Base-by-base conservation (phyloP, 306 rosid species). In the Pterocarpus macrocarpus region DNA sequence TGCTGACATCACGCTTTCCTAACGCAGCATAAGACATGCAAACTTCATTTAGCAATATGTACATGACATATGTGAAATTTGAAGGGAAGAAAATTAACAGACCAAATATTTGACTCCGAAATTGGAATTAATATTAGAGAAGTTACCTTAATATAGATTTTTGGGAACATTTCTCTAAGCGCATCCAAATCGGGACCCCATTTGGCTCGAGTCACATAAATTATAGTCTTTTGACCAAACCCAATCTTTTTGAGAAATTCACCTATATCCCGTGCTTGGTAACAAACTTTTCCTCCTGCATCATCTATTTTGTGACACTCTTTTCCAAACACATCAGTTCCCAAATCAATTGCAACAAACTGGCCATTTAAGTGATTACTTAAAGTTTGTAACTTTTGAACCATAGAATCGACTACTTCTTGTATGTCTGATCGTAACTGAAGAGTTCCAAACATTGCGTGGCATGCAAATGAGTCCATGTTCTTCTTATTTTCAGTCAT, bases 401-500 rank as follows among this genome's bases (percentile, higher is more conserved):
- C 58, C 72, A 86, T 64, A 4, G 82, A 82, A 15, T 55, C 74
- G 1, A 58, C 77, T 8, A 75, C 80, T 64, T 75, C 64, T 52
- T 79, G 38, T 45, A 86, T 35, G 30, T 86, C 86, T 7, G 63
- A 15, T n/a, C 74, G 79, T 15, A 82, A 35, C 49, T 75, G 6
- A 45, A 86, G 82, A 39, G 85, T 67, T 30, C 84, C 85, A 83
- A 87, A 87, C 87, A 83, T 83, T 41, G 81, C 84, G 13, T 66
- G 70, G 44, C 90, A 87, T 67, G 87, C 75, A 72, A 77, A 34
- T 44, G 69, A 17, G 72, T 81, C 75, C 68, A 81, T 1, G 38
- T 39, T 65, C 28, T 78, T 73, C 30, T 53, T 78, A 2, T 59
- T 44, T 14, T 79, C 80, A 50, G 68, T 52, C 55, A 56, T 65